A percentile compares a stretch with the other conserved stretches of the same genome.
Evolutionary conservation across 768 basidiomycete species (phyloP).

Genomic region (Collybiopsis confluens): DNA sequence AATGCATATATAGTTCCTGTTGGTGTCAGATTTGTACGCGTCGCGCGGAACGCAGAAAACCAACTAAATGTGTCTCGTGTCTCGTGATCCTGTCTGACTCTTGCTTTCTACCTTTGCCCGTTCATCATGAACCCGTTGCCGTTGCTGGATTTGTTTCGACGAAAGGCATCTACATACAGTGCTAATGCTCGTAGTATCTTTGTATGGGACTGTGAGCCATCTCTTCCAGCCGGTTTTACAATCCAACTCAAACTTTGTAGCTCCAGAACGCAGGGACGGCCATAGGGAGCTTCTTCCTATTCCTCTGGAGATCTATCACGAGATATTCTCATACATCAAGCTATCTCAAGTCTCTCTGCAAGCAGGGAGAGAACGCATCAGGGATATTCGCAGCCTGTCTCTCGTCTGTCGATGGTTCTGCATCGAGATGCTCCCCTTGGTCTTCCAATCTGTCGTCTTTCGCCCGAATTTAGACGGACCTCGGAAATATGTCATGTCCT

Average conservation of each 20-base stretch:
- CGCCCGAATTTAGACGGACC: neutral
- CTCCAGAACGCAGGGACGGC: neutral
- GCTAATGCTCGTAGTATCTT: too few species aligned
- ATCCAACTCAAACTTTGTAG: neutral
- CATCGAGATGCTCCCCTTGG: neutral
- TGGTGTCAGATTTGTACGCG: too few species aligned
- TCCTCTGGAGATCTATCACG: neutral
- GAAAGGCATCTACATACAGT: too few species aligned
- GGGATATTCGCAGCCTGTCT: neutral
- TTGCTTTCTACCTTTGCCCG: too few species aligned
- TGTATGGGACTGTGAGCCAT: too few species aligned
- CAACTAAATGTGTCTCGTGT: too few species aligned
- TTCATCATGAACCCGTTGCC: too few species aligned
- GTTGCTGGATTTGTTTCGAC: too few species aligned
- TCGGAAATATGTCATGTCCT: neutral
- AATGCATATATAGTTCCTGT: too few species aligned
- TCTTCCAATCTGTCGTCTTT: neutral
- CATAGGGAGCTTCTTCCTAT: neutral
- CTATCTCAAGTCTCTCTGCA: neutral
- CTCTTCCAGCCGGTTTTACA: conserved; percentile 28
- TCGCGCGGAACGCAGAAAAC: too few species aligned
- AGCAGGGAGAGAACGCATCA: too few species aligned
- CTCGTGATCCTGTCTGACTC: too few species aligned
- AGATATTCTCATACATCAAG: neutral
- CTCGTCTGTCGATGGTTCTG: neutral